Base-by-base conservation (phyloP, 352 stramenopile species). In the Globisporangium heterothallicum region DNA sequence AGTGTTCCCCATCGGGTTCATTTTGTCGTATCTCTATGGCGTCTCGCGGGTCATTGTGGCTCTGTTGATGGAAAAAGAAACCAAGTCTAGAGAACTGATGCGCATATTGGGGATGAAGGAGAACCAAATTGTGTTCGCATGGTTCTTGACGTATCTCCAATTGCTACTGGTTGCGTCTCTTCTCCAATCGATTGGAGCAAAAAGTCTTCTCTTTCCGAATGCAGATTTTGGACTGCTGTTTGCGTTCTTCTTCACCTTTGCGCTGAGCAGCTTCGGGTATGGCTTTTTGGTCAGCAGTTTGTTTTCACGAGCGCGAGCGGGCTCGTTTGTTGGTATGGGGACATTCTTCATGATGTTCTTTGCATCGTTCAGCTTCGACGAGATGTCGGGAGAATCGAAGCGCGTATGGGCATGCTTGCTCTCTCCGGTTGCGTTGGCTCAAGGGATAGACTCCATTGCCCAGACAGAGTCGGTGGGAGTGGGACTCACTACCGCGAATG, bases 1-100 rank as follows among this genome's bases (percentile, higher is more conserved):
- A 29, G 71, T 95, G 8, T 93, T 96, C 32, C 67, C 85, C 0
- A 72, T 98, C 13, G 87, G 93, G 27, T 98, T 97, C 47, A 75
- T 97, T 26, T 53, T 98, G 21, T 91, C 90, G 18, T 98, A 97
- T 44, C 46, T 98, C 13, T 97, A 97, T 63, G 80, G 84, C n/a
- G 74, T 97, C 24, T 96, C 88, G 18, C 73, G 88, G 24, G 73
- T 97, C 6, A 74, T 98, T 36, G 80, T 94, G 9, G 79, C 76
- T n/a, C 71, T 98, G 42, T 72, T 98, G 6, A 79, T 76, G 43
- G 94, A 98, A 59, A 98, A 98, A 52, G 94, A 98, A 62, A 88
- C 74, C 6, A 71, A 70, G 0, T 87, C 93, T 41, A 82, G 93
- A 47, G 94, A 98, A 54, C 78, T 89, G 5, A 89, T 98, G 70